Base-by-base conservation (phyloP, 495 filamentous ascomycete genomes). In the Trichoderma gamsii region DNA sequence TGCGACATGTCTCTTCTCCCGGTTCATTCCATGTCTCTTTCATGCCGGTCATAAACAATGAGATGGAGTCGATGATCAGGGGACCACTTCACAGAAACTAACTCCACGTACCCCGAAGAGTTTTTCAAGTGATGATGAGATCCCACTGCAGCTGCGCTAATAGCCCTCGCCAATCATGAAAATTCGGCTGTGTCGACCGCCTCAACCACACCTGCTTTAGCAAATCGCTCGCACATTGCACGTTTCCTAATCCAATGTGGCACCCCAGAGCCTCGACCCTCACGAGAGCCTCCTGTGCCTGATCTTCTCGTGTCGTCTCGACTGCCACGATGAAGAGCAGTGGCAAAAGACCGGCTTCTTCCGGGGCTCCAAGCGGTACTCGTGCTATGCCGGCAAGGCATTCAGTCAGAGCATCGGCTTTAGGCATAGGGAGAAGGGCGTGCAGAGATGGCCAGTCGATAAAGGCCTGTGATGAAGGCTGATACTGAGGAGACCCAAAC, bases 111-210 rank as follows among this genome's bases (percentile, higher is more conserved):
- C 29, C 29, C 4, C 0, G 8, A 9, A 38, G 35, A 38, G 35
- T 38, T 38, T 9, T 25, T 61, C 56, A 61, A 32, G 56, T 61
- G 11, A 61, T 61, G 25, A 61, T 61, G 25, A 61, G 56, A 61
- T 61, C 56, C 56, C 56, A 61, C 25, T 61, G 27, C 11, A 18
- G 23, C 25, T 61, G 9, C 11, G 56, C 56, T 8, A 61, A 18
- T 25, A 61, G 29, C 4, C 25, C 27, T 25, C 56, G 23, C 56
- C 56, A 61, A 25, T 61, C 56, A 29, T 12, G 12, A 13, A 27
- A 61, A 23, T 61, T 11, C 15, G 4, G 2, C 25, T 61, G 8
- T 9, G 27, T 13, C 8, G 27, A 32, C 25, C 25, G 16, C 25
- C 56, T 32, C 7, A 4, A 8, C 56, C 56, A 61, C 11, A 61